Base-by-base conservation (phyloP, 805 yeast species). In the Candida sphagnicola region DNA sequence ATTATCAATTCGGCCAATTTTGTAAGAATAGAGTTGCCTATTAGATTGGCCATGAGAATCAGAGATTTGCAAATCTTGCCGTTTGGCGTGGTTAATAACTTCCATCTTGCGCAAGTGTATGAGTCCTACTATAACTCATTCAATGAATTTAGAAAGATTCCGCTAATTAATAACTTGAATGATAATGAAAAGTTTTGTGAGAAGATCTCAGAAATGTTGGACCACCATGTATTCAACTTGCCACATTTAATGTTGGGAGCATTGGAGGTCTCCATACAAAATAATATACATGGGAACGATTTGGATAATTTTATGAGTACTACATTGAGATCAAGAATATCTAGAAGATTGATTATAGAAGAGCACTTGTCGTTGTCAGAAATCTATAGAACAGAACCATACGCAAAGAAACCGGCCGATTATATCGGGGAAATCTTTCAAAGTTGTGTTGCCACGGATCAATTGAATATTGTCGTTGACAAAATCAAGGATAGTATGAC, bases 201-300 rank as follows among this genome's bases (percentile, higher is more conserved):
- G 18, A 73, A 78, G 38, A 64, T 90, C 40, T 71, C 76, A 18
- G 67, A 73, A 23, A 74, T 89, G 45, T 65, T 91, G 48, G 88
- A 83, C 57, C 85, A 81, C 51, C 96, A 91, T 61, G 72, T 88
- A 35, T 66, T 83, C 39, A 85, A 88, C 45, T 69, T 91, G 43
- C 93, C 97, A 1, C 91, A 90, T 57, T 67, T 90, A 43, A 84
- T 91, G 71, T 85, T 89, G 89, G 98, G 98, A 1, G 88, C 95
- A 1, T 65, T 89, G 34, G 97, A 91, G 51, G 82, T 82, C 45
- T 77, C 85, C 11, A 78, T 82, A 26, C 55, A 82, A 34, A 59
- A 70, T 37, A 62, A 67, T 28, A 72, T 84, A 51, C 82, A 88
- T 3, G 80, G 77, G 41, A 61, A 67, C 2, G 67, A 80, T 33